phyloP scores from a whole-genome alignment of 176 grass and related monocot genomes.

The Oryza meyeriana region DNA sequence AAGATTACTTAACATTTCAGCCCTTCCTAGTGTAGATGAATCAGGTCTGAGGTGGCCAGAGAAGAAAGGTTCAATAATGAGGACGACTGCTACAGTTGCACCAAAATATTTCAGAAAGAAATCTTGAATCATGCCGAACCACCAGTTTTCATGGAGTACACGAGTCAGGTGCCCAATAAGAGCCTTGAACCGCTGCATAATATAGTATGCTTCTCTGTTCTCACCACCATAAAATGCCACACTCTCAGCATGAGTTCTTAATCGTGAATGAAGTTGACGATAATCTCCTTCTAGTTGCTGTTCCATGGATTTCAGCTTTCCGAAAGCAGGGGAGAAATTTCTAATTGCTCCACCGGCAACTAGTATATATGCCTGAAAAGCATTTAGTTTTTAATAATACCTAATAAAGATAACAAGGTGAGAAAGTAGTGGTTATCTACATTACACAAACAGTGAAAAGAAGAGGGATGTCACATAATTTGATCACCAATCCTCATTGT shows the following conservation, averaged over 20 bases:
- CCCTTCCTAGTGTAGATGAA: slow-evolving; percentile 91
- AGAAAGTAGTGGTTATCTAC: background rate
- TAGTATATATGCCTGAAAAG: slow-evolving; percentile 89
- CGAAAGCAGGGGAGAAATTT: slow-evolving; percentile 95
- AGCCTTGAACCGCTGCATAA: slow-evolving; percentile 71
- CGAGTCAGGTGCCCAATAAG: slow-evolving; percentile 79
- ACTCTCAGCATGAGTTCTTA: slow-evolving; percentile 98
- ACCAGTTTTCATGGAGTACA: slow-evolving; percentile 96
- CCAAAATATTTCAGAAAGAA: slow-evolving; percentile 98
- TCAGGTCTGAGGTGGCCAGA: slow-evolving; percentile 88
- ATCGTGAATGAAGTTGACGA: slow-evolving; percentile 91
- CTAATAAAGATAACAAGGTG: background rate
- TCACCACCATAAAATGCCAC: slow-evolving; percentile 98
- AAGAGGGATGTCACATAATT: background rate
- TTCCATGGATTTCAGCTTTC: slow-evolving; percentile 91
- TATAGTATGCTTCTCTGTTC: slow-evolving; percentile 82
- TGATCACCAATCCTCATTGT: background rate
- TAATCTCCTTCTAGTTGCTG: slow-evolving; percentile 97
- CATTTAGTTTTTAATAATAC: slow-evolving; percentile 22
- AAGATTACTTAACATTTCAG: slow-evolving; percentile 98
- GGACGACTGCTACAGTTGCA: slow-evolving; percentile 90
- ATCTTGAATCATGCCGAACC: slow-evolving; percentile 99
- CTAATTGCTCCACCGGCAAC: slow-evolving; percentile 78
- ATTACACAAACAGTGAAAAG: slow-evolving; percentile 11
- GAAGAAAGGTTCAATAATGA: slow-evolving; percentile 99